phyloP scores from a whole-genome alignment of 1,284 basidiomycete species.

The Ustilago trichophora region DNA sequence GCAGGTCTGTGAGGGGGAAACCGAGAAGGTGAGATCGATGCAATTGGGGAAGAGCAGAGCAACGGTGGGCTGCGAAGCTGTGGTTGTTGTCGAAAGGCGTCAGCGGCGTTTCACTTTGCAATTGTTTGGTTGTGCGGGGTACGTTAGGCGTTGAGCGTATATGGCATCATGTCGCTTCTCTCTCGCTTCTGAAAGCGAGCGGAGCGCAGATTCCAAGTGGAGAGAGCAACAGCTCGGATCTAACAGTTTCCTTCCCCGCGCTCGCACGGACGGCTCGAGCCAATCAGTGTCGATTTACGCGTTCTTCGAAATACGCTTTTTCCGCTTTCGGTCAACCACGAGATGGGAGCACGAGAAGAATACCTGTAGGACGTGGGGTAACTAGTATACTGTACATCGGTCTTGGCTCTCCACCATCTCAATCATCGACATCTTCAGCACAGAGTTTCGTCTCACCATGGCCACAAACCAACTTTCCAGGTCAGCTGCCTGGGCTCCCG shows the following conservation, averaged over 20 bases:
- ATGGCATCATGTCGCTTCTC: background rate
- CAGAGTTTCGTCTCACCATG: constrained; percentile 1
- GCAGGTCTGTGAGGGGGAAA: too few relatives aligned
- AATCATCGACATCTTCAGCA: background rate
- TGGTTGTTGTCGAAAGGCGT: constrained; percentile 7
- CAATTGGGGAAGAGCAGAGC: too few relatives aligned
- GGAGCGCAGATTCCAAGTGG: background rate
- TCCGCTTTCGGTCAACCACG: constrained; percentile 21
- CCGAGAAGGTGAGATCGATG: too few relatives aligned
- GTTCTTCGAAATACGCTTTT: constrained; percentile 4
- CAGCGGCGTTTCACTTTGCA: constrained; percentile 20
- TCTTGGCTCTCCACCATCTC: background rate
- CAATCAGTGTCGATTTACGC: constrained; percentile 8
- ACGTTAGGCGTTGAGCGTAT: too few relatives aligned
- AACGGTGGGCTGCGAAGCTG: too few relatives aligned
- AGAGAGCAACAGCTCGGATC: background rate
- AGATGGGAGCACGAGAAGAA: background rate
- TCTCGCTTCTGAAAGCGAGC: constrained; percentile 11
- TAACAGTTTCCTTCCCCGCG: constrained; percentile 2
- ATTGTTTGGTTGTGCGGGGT: constrained; percentile 1
- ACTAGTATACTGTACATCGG: too few relatives aligned
- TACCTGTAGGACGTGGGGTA: background rate
- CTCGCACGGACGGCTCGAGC: constrained; percentile 8
- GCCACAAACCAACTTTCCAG: constrained; percentile 7
- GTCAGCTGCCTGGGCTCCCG: constrained; percentile 4